phyloP scores from a whole-genome alignment of 495 filamentous ascomycete species.

The Xylaria intraflava region DNA sequence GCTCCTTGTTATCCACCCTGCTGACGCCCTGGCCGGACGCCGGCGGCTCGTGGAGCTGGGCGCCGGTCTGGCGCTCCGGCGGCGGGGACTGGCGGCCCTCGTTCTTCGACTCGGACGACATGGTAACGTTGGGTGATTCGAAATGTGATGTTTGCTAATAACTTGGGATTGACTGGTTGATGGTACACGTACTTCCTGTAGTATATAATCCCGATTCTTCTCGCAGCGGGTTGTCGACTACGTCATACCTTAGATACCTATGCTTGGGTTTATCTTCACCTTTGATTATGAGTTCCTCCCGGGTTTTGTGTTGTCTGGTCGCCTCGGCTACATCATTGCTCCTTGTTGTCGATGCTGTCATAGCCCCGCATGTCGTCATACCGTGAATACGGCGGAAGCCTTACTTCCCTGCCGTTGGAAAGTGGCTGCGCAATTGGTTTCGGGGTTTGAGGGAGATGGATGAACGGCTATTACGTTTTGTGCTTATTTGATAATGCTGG shows the following conservation, averaged over 20 bases:
- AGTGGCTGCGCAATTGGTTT: background rate
- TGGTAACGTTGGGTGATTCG: conserved; percentile 26
- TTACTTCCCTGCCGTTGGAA: background rate
- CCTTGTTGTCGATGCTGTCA: conserved; percentile 1
- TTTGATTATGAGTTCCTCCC: too few species aligned
- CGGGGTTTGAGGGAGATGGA: background rate
- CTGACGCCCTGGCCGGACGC: conserved; percentile 52
- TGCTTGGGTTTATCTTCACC: too few species aligned
- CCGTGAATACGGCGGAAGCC: too few species aligned
- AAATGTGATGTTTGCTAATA: conserved; percentile 4
- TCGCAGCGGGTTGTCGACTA: too few species aligned
- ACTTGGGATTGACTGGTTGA: background rate
- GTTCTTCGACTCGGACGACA: conserved; percentile 41
- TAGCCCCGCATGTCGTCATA: conserved; percentile 7
- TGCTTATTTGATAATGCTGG: too few species aligned
- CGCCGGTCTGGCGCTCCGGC: conserved; percentile 59
- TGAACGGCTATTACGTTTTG: too few species aligned
- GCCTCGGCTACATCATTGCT: background rate
- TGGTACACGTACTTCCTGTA: too few species aligned
- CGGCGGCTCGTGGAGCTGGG: conserved; percentile 53
- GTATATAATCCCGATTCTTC: too few species aligned
- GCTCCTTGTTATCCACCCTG: conserved; percentile 41
- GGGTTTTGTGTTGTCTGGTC: too few species aligned
- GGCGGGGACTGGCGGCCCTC: conserved; percentile 75
- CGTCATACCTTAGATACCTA: too few species aligned